Evolutionary conservation across 148 eudicot species (phyloP), one percentile per base, ranked within the genome.

Genomic region (Fagopyrum esculentum): DNA sequence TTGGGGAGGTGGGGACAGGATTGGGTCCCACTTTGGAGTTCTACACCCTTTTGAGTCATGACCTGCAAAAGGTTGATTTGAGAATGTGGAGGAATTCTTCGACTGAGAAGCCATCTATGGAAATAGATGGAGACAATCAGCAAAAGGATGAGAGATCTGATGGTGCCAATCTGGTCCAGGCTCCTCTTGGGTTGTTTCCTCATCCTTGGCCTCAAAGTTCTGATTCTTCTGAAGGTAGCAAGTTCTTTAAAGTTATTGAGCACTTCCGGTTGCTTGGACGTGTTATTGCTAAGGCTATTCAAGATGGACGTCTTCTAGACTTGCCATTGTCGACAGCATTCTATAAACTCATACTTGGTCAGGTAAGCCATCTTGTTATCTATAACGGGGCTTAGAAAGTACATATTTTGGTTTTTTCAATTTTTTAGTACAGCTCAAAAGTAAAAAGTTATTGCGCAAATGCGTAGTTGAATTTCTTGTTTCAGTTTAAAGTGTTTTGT

Each of bases 1-100:
- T 96, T 77, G 99, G 99, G 76, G 99, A 96, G 77, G 97, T 96
- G 83, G 99, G 99, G 47, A 92, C 99, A 56, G 99, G 99, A 46
- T 84, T 96, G 83, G 99, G 99, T 66, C 99, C 99, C 48, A 96
- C 99, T 16, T 76, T 96, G 78, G 99, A 96, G 82, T 96, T 96
- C 78, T 92, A 92, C 76, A 96, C 99, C 72, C 91, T 96, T 69
- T 77, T 96, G 74, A 92, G 99, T 78, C 97, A 90, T 75, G 99
- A 92, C 76, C 83, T 96, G 73, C 99, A 96, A 78, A 96, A 87
- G 77, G 88, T 73, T 74, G 94, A 87, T 60, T 72, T 96, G 49
- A 84, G 84, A 68, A 90, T 96, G 98, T 96, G 99, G 99, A 90
- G 98, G 78, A 84, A 75, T 84, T 77, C 68, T 60, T 80, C 87